phyloP scores from a whole-genome alignment of 2,329 filamentous ascomycete species.

The Mariannaea elegans region DNA sequence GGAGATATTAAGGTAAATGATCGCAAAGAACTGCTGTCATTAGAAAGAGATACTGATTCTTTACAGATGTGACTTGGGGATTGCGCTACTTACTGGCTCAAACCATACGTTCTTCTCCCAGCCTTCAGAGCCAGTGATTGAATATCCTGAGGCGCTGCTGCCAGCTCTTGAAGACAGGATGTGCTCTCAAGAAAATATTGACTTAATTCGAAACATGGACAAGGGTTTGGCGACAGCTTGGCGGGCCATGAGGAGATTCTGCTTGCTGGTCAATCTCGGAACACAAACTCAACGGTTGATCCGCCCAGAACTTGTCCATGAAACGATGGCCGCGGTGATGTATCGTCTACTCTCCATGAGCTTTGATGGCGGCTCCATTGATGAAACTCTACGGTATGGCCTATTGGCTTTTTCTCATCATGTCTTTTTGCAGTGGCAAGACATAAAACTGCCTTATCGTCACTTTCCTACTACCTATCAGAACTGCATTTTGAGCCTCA shows the following conservation, averaged over 20 bases:
- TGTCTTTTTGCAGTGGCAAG: conserved; percentile 51
- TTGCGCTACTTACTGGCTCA: conserved; percentile 5
- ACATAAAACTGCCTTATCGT: conserved; percentile 23
- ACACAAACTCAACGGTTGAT: conserved; percentile 29
- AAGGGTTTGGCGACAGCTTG: conserved; percentile 30
- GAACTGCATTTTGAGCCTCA: not conserved
- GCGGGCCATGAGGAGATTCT: conserved; percentile 37
- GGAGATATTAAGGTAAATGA: conserved; percentile 14
- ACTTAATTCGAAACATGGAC: conserved; percentile 19
- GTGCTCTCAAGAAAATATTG: not conserved
- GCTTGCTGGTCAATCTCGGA: conserved; percentile 38
- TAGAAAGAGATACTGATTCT: not conserved
- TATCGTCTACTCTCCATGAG: conserved; percentile 50
- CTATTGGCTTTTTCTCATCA: conserved; percentile 49
- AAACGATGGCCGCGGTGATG: conserved; percentile 49
- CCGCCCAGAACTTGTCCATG: conserved; percentile 27
- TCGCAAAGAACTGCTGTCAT: not conserved
- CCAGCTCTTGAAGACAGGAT: not conserved
- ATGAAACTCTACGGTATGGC: conserved; percentile 50
- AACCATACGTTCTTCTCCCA: conserved; percentile 1
- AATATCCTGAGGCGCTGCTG: conserved; percentile 2
- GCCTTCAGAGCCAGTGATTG: not conserved
- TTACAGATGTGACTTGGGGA: conserved; percentile 12
- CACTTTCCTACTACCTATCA: conserved; percentile 2
- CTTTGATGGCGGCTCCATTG: conserved; percentile 37